These are phyloP conservation scores for Talaromyces ruber DNA, from an alignment of 495 filamentous ascomycete species.

Conservation along the genomic window DNA sequence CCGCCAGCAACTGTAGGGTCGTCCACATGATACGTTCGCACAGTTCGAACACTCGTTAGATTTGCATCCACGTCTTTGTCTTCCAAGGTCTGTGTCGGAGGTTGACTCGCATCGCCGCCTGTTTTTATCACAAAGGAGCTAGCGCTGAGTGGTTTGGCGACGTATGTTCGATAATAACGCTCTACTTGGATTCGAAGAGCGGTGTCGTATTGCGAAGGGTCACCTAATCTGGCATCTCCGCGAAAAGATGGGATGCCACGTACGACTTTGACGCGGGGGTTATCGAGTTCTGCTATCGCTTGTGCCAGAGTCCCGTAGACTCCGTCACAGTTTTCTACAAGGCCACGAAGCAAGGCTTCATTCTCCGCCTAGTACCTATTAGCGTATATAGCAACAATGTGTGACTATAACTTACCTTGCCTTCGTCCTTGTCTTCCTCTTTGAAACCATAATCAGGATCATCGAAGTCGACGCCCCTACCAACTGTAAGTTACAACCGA, in stretches of 20 bases:
- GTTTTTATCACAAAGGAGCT: conserved; percentile 59
- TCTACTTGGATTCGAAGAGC: conserved; percentile 81
- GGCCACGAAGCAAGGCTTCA: conserved; percentile 53
- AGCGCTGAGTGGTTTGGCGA: conserved; percentile 63
- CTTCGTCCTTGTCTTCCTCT: conserved; percentile 74
- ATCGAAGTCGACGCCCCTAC: conserved; percentile 88
- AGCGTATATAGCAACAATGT: background rate
- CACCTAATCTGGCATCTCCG: conserved; percentile 72
- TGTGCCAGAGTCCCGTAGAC: conserved; percentile 76
- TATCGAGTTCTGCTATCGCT: conserved; percentile 66
- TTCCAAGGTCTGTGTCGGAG: conserved; percentile 39
- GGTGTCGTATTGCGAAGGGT: conserved; percentile 63
- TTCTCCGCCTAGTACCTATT: conserved; percentile 44
- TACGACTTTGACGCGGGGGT: conserved; percentile 67
- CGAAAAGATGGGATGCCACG: conserved; percentile 69
- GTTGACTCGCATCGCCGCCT: conserved; percentile 35
- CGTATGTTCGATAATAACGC: conserved; percentile 76
- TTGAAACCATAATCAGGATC: conserved; percentile 85
- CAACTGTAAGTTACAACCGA: conserved; percentile 17
- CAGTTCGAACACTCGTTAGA: conserved; percentile 58
- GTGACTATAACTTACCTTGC: conserved; percentile 45
- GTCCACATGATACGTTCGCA: conserved; percentile 70
- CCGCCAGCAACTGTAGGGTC: conserved; percentile 67
- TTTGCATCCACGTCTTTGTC: conserved; percentile 18
- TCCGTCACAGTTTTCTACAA: conserved; percentile 59